These are phyloP conservation scores for Diaporthe aspalathi DNA, from an alignment of 2,329 filamentous ascomycete genomes.

Conservation along the genomic window DNA sequence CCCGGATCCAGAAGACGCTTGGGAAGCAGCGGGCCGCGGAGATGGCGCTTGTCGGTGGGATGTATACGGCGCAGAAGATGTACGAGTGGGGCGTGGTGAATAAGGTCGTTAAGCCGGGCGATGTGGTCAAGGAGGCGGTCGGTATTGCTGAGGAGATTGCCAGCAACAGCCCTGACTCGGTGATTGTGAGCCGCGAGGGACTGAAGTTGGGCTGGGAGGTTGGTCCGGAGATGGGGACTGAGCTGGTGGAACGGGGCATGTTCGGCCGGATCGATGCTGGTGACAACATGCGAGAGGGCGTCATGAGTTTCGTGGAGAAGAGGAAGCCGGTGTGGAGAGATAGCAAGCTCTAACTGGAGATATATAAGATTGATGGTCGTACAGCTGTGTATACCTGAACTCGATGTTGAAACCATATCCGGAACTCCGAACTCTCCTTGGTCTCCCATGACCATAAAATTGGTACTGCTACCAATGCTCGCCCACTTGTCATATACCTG, in stretches of 20 bases:
- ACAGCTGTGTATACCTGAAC: too few species aligned
- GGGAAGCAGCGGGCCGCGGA: conserved; percentile 77
- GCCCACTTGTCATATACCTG: too few species aligned
- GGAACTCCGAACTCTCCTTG: too few species aligned
- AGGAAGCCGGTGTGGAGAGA: conserved; percentile 75
- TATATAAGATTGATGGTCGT: too few species aligned
- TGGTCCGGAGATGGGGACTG: conserved; percentile 72
- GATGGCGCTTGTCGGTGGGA: conserved; percentile 74
- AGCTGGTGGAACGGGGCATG: conserved; percentile 66
- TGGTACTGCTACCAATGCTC: too few species aligned
- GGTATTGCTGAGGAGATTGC: conserved; percentile 71
- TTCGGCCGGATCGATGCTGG: conserved; percentile 70
- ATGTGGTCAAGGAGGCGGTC: conserved; percentile 68
- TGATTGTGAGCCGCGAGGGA: conserved; percentile 79
- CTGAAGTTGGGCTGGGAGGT: conserved; percentile 79
- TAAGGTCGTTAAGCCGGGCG: conserved; percentile 63
- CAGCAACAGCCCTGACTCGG: conserved; percentile 77
- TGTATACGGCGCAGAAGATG: conserved; percentile 69
- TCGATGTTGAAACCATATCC: too few species aligned
- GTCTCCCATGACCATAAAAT: too few species aligned
- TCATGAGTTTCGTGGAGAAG: conserved; percentile 82
- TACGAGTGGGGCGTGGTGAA: conserved; percentile 78
- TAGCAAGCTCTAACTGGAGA: conserved; percentile 65
- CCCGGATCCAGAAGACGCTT: conserved; percentile 73
- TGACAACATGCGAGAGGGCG: conserved; percentile 80